These are phyloP conservation scores for Recurvomyces mirabilis DNA, from an alignment of 495 filamentous ascomycete species.

Conservation along the genomic window DNA sequence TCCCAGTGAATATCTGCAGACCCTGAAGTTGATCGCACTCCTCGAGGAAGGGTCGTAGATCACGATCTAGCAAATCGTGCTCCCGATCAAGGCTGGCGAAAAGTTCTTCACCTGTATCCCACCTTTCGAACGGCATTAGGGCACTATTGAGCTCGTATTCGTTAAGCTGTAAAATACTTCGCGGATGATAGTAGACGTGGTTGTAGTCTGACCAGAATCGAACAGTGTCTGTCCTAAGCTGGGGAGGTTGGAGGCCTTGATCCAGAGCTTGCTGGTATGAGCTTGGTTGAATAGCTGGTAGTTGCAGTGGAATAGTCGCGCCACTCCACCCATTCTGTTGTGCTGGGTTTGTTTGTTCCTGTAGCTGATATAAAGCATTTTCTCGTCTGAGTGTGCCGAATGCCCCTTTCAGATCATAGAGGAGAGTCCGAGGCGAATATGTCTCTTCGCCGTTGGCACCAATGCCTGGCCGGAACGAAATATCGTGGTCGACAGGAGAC, in stretches of 20 bases:
- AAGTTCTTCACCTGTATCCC: constrained; percentile 67
- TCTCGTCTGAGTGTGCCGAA: constrained; percentile 81
- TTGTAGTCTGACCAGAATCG: constrained; percentile 96
- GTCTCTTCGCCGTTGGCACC: constrained; percentile 77
- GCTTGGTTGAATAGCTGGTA: constrained; percentile 53
- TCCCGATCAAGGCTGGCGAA: constrained; percentile 74
- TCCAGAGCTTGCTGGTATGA: constrained; percentile 73
- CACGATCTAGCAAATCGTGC: constrained; percentile 76
- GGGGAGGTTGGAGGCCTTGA: constrained; percentile 47
- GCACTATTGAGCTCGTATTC: constrained; percentile 72
- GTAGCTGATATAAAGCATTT: constrained; percentile 76
- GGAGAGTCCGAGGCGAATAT: constrained; percentile 77
- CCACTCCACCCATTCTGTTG: constrained; percentile 57
- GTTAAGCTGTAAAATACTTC: constrained; percentile 75
- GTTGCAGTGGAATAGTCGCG: constrained; percentile 52
- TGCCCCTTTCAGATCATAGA: constrained; percentile 89
- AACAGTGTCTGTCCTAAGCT: constrained; percentile 56
- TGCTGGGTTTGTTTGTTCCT: constrained; percentile 37
- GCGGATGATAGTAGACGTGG: constrained; percentile 81
- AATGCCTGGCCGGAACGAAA: constrained; percentile 83
- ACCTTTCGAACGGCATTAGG: constrained; percentile 74
- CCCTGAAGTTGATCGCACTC: constrained; percentile 90
- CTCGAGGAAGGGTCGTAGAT: constrained; percentile 75
- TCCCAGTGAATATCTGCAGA: constrained; percentile 63
- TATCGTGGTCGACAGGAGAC: constrained; percentile 75